A percentile compares a stretch with the other conserved stretches of the same genome.
These are phyloP conservation scores for Euphrasia confusa DNA, from an alignment of 257 asterid species.

Conservation along the genomic window DNA sequence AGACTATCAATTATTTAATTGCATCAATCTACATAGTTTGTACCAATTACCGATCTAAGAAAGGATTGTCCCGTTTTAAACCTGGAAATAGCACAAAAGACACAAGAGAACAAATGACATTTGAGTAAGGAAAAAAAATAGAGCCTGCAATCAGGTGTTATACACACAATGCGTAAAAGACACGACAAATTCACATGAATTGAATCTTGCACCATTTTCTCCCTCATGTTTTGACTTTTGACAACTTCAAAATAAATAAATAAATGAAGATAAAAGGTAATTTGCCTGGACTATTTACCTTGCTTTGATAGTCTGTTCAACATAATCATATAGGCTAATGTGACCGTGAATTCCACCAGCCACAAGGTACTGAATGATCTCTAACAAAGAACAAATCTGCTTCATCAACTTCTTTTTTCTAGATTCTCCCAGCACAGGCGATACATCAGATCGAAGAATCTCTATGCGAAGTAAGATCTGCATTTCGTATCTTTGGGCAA, in stretches of 20 bases:
- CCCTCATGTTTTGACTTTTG: neutral
- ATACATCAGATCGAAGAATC: conserved; percentile 52
- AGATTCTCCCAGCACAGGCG: conserved; percentile 44
- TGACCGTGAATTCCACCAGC: conserved; percentile 92
- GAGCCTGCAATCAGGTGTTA: neutral
- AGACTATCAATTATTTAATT: neutral
- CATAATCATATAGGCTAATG: conserved; percentile 69
- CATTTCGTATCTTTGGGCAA: conserved; percentile 62
- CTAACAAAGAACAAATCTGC: conserved; percentile 83
- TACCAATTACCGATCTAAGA: neutral
- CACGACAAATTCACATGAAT: neutral
- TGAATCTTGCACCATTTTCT: neutral
- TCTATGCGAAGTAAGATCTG: conserved; percentile 97
- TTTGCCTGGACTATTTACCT: conserved; percentile 44
- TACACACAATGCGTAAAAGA: neutral
- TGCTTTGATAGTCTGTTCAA: conserved; percentile 66
- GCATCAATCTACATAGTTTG: neutral
- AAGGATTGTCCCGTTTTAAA: neutral
- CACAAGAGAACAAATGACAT: neutral
- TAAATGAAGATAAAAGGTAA: neutral
- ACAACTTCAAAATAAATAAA: neutral
- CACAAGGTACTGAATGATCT: conserved; percentile 80
- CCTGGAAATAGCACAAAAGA: neutral
- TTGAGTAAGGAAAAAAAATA: neutral
- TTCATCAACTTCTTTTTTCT: conserved; percentile 61